Evolutionary conservation across 495 filamentous ascomycete species (phyloP).

Genomic region (Penicillium bialowiezense): DNA sequence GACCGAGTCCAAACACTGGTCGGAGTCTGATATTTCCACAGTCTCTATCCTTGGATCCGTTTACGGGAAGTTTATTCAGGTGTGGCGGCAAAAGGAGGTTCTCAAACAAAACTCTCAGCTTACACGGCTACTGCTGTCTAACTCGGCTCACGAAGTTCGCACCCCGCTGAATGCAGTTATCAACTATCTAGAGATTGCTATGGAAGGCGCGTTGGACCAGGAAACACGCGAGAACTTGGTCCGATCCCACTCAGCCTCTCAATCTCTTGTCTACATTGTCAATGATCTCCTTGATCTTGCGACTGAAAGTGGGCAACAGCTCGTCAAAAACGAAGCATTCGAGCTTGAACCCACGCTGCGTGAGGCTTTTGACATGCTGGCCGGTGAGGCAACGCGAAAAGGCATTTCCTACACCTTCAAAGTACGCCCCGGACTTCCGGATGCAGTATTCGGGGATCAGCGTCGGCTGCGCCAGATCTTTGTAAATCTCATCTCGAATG

Average conservation of each 20-base stretch:
- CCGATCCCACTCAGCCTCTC: constrained; percentile 79
- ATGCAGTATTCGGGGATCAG: constrained; percentile 71
- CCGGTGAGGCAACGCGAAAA: constrained; percentile 73
- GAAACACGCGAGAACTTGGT: constrained; percentile 87
- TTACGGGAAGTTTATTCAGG: constrained; percentile 88
- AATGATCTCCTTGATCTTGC: constrained; percentile 96
- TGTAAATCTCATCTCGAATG: constrained; percentile 80
- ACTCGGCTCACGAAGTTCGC: constrained; percentile 92
- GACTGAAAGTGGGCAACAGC: constrained; percentile 74
- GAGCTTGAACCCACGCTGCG: constrained; percentile 66
- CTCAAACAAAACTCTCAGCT: constrained; percentile 79
- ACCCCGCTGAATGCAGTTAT: constrained; percentile 95
- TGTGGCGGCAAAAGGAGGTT: constrained; percentile 90
- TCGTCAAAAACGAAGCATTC: constrained; percentile 81
- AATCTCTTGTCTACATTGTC: constrained; percentile 94
- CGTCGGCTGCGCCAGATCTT: constrained; percentile 78
- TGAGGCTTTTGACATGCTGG: constrained; percentile 74
- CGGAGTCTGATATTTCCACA: constrained; percentile 66
- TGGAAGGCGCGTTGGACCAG: constrained; percentile 76
- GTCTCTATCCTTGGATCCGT: constrained; percentile 85
- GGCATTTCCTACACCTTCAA: constrained; percentile 64
- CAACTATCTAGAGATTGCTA: constrained; percentile 91
- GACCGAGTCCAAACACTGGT: constrained; percentile 42
- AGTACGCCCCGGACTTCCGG: constrained; percentile 67
- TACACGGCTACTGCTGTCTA: constrained; percentile 77